phyloP scores from a whole-genome alignment of 768 basidiomycete species.

The Lactarius evosmus region DNA sequence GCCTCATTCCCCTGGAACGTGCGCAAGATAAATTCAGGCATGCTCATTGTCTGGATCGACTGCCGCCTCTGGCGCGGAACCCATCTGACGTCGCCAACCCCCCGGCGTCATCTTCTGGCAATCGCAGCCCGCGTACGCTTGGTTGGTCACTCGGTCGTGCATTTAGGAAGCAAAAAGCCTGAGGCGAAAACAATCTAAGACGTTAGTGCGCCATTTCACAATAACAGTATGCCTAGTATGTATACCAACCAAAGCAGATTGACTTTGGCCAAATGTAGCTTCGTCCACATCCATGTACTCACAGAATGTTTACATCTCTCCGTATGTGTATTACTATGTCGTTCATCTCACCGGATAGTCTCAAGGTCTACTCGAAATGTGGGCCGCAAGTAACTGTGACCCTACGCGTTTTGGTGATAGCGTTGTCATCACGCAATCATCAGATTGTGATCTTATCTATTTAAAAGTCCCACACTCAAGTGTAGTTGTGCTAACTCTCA shows the following conservation, averaged over 20 bases:
- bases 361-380: neutral
- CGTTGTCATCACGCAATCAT: neutral
- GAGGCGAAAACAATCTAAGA: conserved; percentile 1
- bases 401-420: too few relatives aligned
- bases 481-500: too few relatives aligned
- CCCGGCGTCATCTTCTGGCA: neutral
- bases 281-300: neutral
- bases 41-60: conserved; percentile 22
- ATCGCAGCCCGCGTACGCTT: conserved; percentile 1
- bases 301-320: neutral
- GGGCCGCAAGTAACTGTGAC: neutral
- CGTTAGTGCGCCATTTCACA: neutral
- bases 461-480: too few relatives aligned
- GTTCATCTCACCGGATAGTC: neutral
- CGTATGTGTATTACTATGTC: neutral
- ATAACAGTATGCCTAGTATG: neutral
- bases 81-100: neutral
- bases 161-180: conserved; percentile 14
- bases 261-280: neutral
- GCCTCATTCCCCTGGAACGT: conserved; percentile 17
- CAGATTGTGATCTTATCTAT: too few relatives aligned
- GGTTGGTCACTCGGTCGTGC: conserved; percentile 18
- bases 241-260: neutral
- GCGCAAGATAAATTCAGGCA: conserved; percentile 22
- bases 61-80: neutral